These are phyloP conservation scores for Cadophora malorum DNA, from an alignment of 2,329 filamentous ascomycete species.

Conservation along the genomic window DNA sequence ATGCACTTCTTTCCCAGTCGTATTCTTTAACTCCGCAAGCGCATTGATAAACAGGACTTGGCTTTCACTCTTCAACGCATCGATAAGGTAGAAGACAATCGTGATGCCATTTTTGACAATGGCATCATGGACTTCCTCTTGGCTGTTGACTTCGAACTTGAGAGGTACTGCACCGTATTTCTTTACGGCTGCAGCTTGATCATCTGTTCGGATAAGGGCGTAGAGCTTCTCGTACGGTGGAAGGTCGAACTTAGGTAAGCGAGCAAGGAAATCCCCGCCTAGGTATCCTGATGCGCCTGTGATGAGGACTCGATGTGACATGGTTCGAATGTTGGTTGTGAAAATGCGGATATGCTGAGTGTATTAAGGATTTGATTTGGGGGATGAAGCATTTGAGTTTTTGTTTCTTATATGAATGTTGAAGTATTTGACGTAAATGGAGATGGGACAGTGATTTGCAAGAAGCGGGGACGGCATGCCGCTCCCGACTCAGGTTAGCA, in stretches of 20 bases:
- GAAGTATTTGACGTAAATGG: neutral
- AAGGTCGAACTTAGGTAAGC: neutral
- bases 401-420: neutral
- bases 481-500: neutral
- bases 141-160: neutral
- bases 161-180: conserved; percentile 10
- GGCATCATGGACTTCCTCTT: neutral
- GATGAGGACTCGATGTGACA: neutral
- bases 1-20: neutral
- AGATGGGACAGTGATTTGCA: neutral
- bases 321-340: neutral
- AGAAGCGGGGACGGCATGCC: neutral
- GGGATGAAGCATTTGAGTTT: neutral
- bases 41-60: neutral
- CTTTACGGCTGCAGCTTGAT: neutral
- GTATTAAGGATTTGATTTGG: neutral
- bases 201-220: neutral
- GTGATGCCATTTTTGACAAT: conserved; percentile 8
- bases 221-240: neutral
- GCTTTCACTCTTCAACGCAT: neutral
- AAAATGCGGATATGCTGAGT: neutral
- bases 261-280: conserved; percentile 2
- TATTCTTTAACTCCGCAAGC: neutral
- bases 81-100: conserved; percentile 4
- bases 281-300: conserved; percentile 7